Evolutionary conservation across 768 basidiomycete genomes (phyloP).

Genomic region (Austroboletus festivus): DNA sequence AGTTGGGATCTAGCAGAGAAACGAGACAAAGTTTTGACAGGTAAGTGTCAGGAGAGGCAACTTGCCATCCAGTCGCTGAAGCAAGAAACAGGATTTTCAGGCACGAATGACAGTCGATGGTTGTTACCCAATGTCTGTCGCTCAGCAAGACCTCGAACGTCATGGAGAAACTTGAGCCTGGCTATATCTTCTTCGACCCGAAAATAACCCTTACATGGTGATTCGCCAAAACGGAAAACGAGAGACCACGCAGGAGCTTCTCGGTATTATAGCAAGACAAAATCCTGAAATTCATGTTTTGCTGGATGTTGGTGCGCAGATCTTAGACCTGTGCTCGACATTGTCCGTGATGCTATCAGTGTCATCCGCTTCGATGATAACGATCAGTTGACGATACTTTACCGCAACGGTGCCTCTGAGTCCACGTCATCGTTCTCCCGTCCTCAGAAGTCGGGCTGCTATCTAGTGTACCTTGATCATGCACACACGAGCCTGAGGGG

Average conservation of each 20-base stretch:
- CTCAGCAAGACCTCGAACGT: conserved; percentile 8
- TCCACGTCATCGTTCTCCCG: conserved; percentile 37
- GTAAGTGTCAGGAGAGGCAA: too few relatives aligned
- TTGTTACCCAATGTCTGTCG: conserved; percentile 14
- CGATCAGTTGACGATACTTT: not conserved
- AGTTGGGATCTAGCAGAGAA: too few relatives aligned
- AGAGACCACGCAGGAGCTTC: not conserved
- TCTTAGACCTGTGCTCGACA: conserved; percentile 39
- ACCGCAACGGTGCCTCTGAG: conserved; percentile 31
- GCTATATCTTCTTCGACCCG: not conserved
- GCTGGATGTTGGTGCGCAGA: conserved; percentile 53
- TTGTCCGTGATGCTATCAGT: conserved; percentile 18
- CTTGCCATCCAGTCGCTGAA: not conserved
- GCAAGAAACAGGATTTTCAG: conserved; percentile 37
- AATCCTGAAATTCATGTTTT: conserved; percentile 37
- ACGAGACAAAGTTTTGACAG: too few relatives aligned
- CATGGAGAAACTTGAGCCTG: not conserved
- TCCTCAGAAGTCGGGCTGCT: conserved; percentile 5
- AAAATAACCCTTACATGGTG: not conserved
- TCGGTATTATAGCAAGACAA: not conserved
- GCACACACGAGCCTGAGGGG: conserved; percentile 27
- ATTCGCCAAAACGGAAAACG: not conserved
- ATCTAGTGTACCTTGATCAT: not conserved
- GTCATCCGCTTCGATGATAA: not conserved
- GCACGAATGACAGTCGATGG: conserved; percentile 46